Evolutionary conservation across 2,329 filamentous ascomycete genomes (phyloP).

Genomic region (Pseudogymnoascus sp.): DNA sequence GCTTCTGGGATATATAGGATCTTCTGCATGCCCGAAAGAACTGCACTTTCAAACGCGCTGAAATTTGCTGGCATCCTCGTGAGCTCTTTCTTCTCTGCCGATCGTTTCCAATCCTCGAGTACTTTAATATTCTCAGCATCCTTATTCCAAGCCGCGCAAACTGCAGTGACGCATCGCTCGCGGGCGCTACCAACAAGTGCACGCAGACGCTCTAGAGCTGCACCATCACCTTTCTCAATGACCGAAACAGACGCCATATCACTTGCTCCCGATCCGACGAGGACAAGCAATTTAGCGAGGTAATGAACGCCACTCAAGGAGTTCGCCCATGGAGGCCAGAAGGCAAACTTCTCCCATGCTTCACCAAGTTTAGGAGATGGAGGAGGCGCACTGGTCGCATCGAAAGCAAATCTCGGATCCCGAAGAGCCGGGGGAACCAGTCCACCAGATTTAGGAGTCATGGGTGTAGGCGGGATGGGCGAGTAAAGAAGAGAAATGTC

Average conservation of each 20-base stretch:
- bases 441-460: constrained; percentile 50
- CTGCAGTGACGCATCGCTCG: constrained; percentile 75
- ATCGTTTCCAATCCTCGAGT: constrained; percentile 87
- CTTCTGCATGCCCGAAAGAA: constrained; percentile 84
- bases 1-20: constrained; percentile 89
- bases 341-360: constrained; percentile 86
- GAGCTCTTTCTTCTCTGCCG: constrained; percentile 71
- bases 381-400: constrained; percentile 66
- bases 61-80: constrained; percentile 88
- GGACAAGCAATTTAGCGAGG: constrained; percentile 67
- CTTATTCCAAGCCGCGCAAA: constrained; percentile 85
- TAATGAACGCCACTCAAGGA: constrained; percentile 89
- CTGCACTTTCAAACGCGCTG: constrained; percentile 70
- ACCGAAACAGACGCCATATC: constrained; percentile 73
- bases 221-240: constrained; percentile 46
- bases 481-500: constrained; percentile 85
- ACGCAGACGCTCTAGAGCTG: constrained; percentile 63
- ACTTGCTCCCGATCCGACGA: constrained; percentile 78
- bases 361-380: constrained; percentile 73
- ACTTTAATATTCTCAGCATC: constrained; percentile 89
- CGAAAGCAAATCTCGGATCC: constrained; percentile 71
- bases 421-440: constrained; percentile 48
- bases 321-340: constrained; percentile 92
- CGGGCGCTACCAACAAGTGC: constrained; percentile 67
- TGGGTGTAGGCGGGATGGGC: constrained; percentile 62